These are phyloP conservation scores for Botrytis squamosa DNA, from an alignment of 2,329 filamentous ascomycete genomes.

Conservation along the genomic window DNA sequence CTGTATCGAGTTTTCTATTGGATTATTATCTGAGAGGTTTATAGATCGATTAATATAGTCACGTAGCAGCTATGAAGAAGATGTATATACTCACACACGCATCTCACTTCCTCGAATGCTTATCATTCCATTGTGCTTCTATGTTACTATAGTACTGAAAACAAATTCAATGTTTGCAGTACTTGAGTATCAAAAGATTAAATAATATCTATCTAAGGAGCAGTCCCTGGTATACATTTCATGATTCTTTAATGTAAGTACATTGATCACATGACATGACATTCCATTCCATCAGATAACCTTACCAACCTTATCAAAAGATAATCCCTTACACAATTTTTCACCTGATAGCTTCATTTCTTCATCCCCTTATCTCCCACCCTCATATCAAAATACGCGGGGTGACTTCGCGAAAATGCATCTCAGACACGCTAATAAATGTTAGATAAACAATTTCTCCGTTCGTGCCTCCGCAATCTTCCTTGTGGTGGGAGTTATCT, in stretches of 20 bases:
- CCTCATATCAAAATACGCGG: background rate
- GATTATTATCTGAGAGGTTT: too few species aligned
- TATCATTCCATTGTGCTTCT: too few species aligned
- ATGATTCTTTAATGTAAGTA: background rate
- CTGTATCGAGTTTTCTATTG: background rate
- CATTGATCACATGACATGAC: background rate
- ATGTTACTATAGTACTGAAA: too few species aligned
- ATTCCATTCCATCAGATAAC: too few species aligned
- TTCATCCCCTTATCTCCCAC: background rate
- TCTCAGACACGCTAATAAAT: background rate
- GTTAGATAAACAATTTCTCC: background rate
- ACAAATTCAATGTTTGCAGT: too few species aligned
- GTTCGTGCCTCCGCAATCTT: background rate
- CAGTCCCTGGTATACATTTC: background rate
- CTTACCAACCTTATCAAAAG: background rate
- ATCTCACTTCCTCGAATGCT: background rate
- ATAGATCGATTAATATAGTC: background rate
- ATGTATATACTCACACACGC: background rate
- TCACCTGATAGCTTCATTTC: constrained; percentile 14
- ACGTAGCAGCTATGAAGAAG: background rate
- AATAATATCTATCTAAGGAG: too few species aligned
- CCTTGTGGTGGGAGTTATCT: background rate
- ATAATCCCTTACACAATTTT: constrained; percentile 3
- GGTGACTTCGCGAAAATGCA: background rate
- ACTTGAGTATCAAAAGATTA: too few species aligned